Base-by-base conservation (phyloP, 805 yeast genomes). In the Candida sanyiensis region DNA sequence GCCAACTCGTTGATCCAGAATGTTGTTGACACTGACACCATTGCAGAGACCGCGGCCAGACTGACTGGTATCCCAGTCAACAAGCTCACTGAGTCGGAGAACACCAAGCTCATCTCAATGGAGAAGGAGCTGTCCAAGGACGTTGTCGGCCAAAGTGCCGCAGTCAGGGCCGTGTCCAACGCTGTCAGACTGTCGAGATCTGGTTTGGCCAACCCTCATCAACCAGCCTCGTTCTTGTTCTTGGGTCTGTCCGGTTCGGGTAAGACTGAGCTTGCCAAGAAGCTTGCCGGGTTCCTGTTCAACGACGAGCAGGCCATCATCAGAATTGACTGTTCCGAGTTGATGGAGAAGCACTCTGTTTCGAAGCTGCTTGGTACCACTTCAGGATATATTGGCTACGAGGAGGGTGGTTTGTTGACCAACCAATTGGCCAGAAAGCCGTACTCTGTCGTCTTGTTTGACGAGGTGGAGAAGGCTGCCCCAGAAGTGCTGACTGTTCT, bases 381-480 rank as follows among this genome's bases (percentile, higher is more conserved):
- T 2, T 96, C 97, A 1, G 98, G 98, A 54, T 83, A 84, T 53
- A 83, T 93, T 52, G 98, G 98, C 28, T 94, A 84, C 61, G 97
- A 89, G 59, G 96, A 93, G 62, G 98, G 98, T 61, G 98, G 98
- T 49, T 75, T 90, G 51, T 72, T 93, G 50, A 93, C 98, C 6
- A 95, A 93, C 54, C 95, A 93, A 48, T 71, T 93, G 40, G 73
- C 86, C 45, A 76, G 96, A 56, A 81, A 83, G 45, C 98, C 98
- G 40, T 93, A 93, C 66, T 86, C 97, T 6, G 98, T 93, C n/a
- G 73, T 93, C 28, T 70, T 93, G 45, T 93, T 93, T 57, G 98
- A 93, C 64, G 98, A 93, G 67, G 96, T 93, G 40, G 98, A 93
- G 59, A 93, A 93, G 64, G 98, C 98, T 13, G 96, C 96, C 6